Percentiles rank a stretch among this genome's conserved stretches.
These are phyloP conservation scores for Geosmithia putterillii DNA, from an alignment of 2,329 filamentous ascomycete genomes.

Conservation along the genomic window DNA sequence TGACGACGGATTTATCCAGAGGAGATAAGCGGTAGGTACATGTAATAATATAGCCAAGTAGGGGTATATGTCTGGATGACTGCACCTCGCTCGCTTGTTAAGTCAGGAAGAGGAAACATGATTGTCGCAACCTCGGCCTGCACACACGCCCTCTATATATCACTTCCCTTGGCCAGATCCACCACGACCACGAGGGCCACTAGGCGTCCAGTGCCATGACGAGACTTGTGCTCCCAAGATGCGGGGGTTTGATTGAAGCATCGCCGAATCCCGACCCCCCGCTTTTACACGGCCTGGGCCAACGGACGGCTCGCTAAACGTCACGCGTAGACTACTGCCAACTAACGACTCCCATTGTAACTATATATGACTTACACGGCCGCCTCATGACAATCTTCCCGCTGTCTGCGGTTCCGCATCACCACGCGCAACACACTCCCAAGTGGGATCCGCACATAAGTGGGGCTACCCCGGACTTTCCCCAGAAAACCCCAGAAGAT, in stretches of 20 bases:
- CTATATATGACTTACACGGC: too few relatives aligned
- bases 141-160: background rate
- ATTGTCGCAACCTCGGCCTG: too few relatives aligned
- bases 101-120: too few relatives aligned
- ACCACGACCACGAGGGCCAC: background rate
- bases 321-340: too few relatives aligned
- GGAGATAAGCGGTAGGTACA: too few relatives aligned
- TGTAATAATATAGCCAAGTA: too few relatives aligned
- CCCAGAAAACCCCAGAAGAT: background rate
- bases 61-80: too few relatives aligned
- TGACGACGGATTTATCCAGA: background rate
- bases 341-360: too few relatives aligned
- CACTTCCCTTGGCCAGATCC: background rate
- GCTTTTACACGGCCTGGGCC: background rate
- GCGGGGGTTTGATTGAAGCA: background rate
- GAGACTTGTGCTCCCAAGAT: background rate
- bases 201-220: background rate
- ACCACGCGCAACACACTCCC: background rate
- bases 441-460: background rate
- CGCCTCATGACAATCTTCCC: background rate
- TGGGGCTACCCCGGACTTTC: background rate
- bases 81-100: too few relatives aligned
- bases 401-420: background rate
- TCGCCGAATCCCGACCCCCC: background rate
- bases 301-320: background rate